Conservation (phyloP, 352 stramenopile genomes). For the Pythium chondricola region DNA sequence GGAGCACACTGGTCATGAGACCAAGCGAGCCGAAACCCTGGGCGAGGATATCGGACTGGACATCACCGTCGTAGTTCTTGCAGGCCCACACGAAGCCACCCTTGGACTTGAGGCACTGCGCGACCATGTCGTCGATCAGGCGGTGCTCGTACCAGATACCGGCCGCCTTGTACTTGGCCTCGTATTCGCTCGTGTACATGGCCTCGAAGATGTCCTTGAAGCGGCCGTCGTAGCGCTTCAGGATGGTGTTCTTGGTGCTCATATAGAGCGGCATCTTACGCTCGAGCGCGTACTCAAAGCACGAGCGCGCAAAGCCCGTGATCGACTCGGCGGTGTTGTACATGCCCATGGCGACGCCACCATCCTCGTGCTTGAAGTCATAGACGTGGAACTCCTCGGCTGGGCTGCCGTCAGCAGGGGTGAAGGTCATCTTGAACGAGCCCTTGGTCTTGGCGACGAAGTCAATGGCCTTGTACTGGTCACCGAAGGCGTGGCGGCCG, state of each 20-base stretch:
- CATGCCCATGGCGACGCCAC: constrained; percentile 83
- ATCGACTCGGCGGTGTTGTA: constrained; percentile 88
- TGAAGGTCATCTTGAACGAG: constrained; percentile 81
- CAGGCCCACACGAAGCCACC: constrained; percentile 87
- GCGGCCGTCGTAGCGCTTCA: constrained; percentile 83
- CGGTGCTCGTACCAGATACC: constrained; percentile 84
- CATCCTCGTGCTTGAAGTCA: constrained; percentile 62
- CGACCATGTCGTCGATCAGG: constrained; percentile 90
- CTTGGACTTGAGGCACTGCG: constrained; percentile 83
- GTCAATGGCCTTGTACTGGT: constrained; percentile 86
- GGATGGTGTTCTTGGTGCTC: constrained; percentile 90
- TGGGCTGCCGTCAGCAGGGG: constrained; percentile 41
- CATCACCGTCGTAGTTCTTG: constrained; percentile 91
- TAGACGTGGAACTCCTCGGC: constrained; percentile 69
- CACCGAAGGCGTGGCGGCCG: constrained; percentile 81
- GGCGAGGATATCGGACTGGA: constrained; percentile 86
- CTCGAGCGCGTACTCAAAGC: constrained; percentile 57
- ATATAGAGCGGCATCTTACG: constrained; percentile 77
- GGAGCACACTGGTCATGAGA: constrained; percentile 84
- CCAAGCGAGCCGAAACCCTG: constrained; percentile 86
- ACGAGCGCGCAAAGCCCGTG: constrained; percentile 54
- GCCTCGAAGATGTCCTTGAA: constrained; percentile 89
- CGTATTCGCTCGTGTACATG: constrained; percentile 80
- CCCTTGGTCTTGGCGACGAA: constrained; percentile 65
- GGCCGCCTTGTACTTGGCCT: constrained; percentile 56